These are phyloP conservation scores for Pseudonitzschia multiseries DNA, from an alignment of 108 stramenopile genomes.

Conservation along the genomic window DNA sequence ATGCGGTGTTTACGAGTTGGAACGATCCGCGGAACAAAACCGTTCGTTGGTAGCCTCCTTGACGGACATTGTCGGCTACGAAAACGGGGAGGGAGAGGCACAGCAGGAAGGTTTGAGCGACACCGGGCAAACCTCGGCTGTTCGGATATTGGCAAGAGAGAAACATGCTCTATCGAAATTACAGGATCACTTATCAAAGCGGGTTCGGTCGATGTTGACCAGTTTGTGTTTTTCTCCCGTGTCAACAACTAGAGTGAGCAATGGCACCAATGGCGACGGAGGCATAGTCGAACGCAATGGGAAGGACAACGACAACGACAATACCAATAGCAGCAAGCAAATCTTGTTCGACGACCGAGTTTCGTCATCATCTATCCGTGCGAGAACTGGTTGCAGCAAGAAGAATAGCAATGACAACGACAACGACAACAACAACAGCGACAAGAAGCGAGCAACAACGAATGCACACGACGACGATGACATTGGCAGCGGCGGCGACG, in stretches of 20 bases:
- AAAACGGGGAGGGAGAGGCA: constrained; percentile 3
- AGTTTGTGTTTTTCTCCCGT: not conserved
- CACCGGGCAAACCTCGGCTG: not conserved
- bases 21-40: constrained; percentile 24
- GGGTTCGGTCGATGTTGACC: constrained; percentile 30
- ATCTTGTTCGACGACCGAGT: not conserved
- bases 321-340: not conserved
- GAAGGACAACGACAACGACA: not conserved
- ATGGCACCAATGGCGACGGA: not conserved
- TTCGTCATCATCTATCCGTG: not conserved
- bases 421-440: not conserved
- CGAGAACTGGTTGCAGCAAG: not conserved
- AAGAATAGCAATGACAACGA: not conserved
- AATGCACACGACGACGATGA: not conserved
- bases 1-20: constrained; percentile 7
- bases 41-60: constrained; percentile 6
- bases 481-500: not conserved
- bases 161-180: constrained; percentile 35
- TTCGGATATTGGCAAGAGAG: constrained; percentile 14
- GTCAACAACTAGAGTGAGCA: not conserved
- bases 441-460: not conserved
- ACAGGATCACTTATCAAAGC: constrained; percentile 30
- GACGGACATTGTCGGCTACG: constrained; percentile 11
- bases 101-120: too few species aligned
- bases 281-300: not conserved